Evolutionary conservation across 2,329 filamentous ascomycete species (phyloP), one percentile per base, ranked within the genome.

Genomic region (Triangularia verruculosa): DNA sequence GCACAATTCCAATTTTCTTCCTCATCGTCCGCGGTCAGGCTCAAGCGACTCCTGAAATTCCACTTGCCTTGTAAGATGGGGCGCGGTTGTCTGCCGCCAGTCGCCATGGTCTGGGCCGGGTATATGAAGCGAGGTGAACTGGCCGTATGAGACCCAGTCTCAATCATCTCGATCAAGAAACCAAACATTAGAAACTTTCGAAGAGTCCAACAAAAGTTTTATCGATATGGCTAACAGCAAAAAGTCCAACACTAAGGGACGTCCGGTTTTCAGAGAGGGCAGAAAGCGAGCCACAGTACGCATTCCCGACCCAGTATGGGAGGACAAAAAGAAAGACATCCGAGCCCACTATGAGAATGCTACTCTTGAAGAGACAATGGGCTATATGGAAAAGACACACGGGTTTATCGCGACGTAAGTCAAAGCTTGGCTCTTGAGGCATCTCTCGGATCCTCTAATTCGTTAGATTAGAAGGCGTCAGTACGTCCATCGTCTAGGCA

Each of bases 381-480:
- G 51, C 6, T 52, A 62, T 12, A 69, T 70, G 68, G 20, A 60
- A 25, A 20, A 17, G 0, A 4, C 5, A 11, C 15, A 25, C 20
- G 15, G 34, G 34, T 58, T 58, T 13, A 47, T 15, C 5, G 30
- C 56, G 17, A 25, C 56, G 30, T 57, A 12, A 39, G 55, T 39
- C 28, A 24, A 20, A 22, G 17, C n/a, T n/a, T 39, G 8, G 13
- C 13, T 39, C 12, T 8, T 32, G 24, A n/a, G 0, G 3, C 1
- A 24, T 25, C 22, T 20, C 13, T 28, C 43, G 54, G 27, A 13
- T 27, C 17, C 15, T 32, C 34, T 54, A 24, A 34, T 47, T 55
- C 11, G 58, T 47, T 53, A n/a, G 11, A 17, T 17, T 5, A 70
- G 69, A 12, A 59, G 47, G 9, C 60, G 69, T 2, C 68, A 69